A percentile compares a stretch with the other conserved stretches of the same genome.
Conservation (phyloP, 495 filamentous ascomycete species). For the Daldinia concentrica region DNA sequence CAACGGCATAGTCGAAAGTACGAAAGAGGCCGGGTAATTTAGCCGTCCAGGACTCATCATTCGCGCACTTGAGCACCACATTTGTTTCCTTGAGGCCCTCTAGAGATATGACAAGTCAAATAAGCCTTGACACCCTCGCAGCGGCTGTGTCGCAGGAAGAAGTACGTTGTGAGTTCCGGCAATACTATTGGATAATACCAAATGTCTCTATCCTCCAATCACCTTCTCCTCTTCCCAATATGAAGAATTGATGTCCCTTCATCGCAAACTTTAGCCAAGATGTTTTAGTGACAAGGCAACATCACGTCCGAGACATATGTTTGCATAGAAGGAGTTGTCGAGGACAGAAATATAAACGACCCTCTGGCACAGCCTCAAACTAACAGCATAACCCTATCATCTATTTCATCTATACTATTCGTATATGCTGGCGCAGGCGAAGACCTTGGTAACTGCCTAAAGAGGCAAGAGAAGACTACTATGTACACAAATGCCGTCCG, state of each 20-base stretch:
- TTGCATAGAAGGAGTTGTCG: slow-evolving; percentile 9
- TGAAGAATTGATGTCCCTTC: slow-evolving; percentile 1
- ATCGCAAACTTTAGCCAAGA: slow-evolving; percentile 25
- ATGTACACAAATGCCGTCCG: slow-evolving; percentile 5
- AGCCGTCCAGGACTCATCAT: slow-evolving; percentile 22
- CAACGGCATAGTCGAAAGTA: slow-evolving; percentile 9
- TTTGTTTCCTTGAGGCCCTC: slow-evolving; percentile 4
- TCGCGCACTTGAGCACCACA: neutral
- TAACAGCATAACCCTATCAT: slow-evolving; percentile 8
- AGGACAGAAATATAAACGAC: slow-evolving; percentile 25
- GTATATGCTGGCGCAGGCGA: slow-evolving; percentile 30
- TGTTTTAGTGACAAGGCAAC: slow-evolving; percentile 10
- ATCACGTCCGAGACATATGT: slow-evolving; percentile 11
- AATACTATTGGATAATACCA: slow-evolving; percentile 10
- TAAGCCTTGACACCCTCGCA: slow-evolving; percentile 5
- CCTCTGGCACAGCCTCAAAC: slow-evolving; percentile 41
- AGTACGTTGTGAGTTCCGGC: slow-evolving; percentile 1
- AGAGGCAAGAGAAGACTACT: slow-evolving; percentile 36
- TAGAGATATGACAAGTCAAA: slow-evolving; percentile 26
- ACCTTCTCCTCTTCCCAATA: neutral
- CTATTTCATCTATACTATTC: slow-evolving; percentile 12
- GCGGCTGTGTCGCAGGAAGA: slow-evolving; percentile 8
- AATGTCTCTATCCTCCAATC: neutral
- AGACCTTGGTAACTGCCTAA: slow-evolving; percentile 41
- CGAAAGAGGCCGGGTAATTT: slow-evolving; percentile 25